Evolutionary conservation across 2,329 filamentous ascomycete genomes (phyloP), one percentile per base, ranked within the genome.

Genomic region (Dothidotthia symphoricarpi): DNA sequence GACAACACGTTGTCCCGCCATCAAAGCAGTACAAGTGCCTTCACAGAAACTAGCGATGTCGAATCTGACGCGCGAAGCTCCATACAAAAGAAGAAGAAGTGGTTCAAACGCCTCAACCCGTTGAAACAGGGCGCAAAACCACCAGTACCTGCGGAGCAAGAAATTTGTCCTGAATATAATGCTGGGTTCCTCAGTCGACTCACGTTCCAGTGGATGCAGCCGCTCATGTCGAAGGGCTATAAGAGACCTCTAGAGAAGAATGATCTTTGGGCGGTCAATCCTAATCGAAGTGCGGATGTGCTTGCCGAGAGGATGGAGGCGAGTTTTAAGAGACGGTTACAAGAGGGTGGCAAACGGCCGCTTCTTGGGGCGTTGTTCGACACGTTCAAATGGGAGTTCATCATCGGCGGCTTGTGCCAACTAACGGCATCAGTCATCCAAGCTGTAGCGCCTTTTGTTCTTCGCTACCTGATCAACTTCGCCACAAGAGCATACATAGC

Each of bases 191-290:
- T 93, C 47, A 95, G 87, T 68, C 64, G 75, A 39, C 64, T 95
- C 15, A 85, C 84, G 3, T 97, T 95, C 61, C 81, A 88, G 63
- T 97, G 91, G 91, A 91, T 96, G 76, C 81, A 82, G 1, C 83
- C 88, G 1, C 62, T 97, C 38, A 97, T 97, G 90, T 49, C 47
- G 6, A 79, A 82, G 26, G 93, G 93, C 24, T 97, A 96, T 67
- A 83, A 88, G 60, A 83, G 93, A 11, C 81, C 83, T 2, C 76
- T 98, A 2, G 85, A 95, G 57, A 70, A 83, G 38, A 86, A 86
- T 51, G 93, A 98, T 63, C 81, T 98, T 40, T 97, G 89, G 85
- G 71, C 75, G 1, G 86, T 97, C 52, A 96, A 96, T 48, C 90
- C 90, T 0, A 72, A 86, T 43, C 78, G 93, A 43, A 78, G 81